phyloP scores from a whole-genome alignment of 2,329 filamentous ascomycete genomes.

The Fusarium sterilihyphosum region DNA sequence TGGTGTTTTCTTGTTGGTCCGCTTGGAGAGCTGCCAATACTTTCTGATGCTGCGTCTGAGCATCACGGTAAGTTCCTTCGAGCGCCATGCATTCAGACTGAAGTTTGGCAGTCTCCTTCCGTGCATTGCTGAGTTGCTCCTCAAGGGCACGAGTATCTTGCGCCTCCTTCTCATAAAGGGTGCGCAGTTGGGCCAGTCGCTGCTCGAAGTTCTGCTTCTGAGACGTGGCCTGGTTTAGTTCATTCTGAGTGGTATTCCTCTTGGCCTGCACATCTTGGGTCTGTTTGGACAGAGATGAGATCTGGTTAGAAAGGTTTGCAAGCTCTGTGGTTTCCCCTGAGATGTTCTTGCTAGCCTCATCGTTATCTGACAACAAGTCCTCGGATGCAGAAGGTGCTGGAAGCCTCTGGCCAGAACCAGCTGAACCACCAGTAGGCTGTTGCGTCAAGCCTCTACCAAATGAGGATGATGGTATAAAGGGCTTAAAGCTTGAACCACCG shows the following conservation, averaged over 20 bases:
- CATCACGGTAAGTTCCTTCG: conserved; percentile 82
- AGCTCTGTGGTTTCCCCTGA: conserved; percentile 91
- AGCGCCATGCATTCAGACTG: conserved; percentile 85
- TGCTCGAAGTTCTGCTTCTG: conserved; percentile 96
- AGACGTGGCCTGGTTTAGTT: conserved; percentile 80
- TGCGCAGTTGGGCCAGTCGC: conserved; percentile 84
- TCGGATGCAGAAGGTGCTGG: conserved; percentile 68
- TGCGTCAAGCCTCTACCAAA: conserved; percentile 86
- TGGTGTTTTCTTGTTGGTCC: conserved; percentile 89
- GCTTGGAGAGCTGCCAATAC: conserved; percentile 78
- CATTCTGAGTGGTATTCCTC: conserved; percentile 80
- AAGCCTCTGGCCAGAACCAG: conserved; percentile 41
- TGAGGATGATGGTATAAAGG: conserved; percentile 90
- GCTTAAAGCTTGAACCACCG: conserved; percentile 74
- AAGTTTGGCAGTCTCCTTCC: conserved; percentile 84
- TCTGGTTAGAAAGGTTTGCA: conserved; percentile 95
- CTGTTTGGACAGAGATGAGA: conserved; percentile 88
- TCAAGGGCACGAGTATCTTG: conserved; percentile 86
- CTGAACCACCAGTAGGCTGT: conserved; percentile 76
- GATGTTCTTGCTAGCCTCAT: conserved; percentile 88
- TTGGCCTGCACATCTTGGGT: conserved; percentile 93
- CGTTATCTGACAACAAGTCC: conserved; percentile 90
- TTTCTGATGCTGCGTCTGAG: conserved; percentile 84
- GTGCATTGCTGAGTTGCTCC: conserved; percentile 79
- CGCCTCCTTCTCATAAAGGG: conserved; percentile 93